Evolutionary conservation across 176 grass and related monocot genomes (phyloP).

Genomic region (Oryza glumipatula): DNA sequence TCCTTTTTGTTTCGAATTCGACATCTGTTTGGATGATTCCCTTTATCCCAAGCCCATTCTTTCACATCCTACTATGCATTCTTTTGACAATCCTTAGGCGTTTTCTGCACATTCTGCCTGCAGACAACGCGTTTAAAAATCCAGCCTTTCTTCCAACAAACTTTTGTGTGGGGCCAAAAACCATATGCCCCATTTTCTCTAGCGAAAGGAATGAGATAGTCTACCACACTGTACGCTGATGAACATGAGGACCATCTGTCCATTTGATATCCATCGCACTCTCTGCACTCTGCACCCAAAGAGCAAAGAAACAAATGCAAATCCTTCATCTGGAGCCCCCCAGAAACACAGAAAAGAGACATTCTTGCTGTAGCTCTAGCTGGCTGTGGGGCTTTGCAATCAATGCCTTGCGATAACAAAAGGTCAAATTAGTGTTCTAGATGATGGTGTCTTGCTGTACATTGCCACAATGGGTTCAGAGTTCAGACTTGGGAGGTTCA

Average conservation of each 20-base stretch:
- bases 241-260: neutral
- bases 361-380: neutral
- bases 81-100: neutral
- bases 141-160: neutral
- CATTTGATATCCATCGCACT: neutral
- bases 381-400: neutral
- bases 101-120: neutral
- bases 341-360: neutral
- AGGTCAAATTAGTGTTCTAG: neutral
- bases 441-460: constrained; percentile 18
- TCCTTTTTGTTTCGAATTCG: neutral
- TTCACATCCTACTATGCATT: neutral
- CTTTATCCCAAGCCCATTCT: neutral
- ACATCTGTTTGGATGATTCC: too few relatives aligned
- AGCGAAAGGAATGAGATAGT: neutral
- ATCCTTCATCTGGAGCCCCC: neutral
- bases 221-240: neutral
- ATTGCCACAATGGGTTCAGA: neutral
- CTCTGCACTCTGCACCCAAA: neutral
- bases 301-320: neutral
- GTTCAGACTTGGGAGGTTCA: neutral
- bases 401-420: neutral
- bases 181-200: neutral
- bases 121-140: neutral
- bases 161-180: neutral